phyloP scores from a whole-genome alignment of 1,139 yeast species.

The Zygoascus meyerae region DNA sequence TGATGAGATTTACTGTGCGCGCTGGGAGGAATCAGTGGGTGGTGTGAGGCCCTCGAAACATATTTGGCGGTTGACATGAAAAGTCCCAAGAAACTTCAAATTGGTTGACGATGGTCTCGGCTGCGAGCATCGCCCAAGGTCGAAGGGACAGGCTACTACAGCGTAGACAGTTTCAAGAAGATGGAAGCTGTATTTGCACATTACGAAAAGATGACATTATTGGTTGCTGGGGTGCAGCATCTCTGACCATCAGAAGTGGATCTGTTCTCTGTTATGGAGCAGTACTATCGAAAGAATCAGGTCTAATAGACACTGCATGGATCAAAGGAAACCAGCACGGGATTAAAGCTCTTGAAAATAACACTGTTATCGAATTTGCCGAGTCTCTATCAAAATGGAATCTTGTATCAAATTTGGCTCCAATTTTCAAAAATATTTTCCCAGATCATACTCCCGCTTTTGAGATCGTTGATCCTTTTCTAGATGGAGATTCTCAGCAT shows the following conservation, averaged over 20 bases:
- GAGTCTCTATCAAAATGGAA: slow-evolving; percentile 1
- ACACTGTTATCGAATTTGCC: slow-evolving; percentile 2
- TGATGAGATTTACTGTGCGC: slow-evolving; percentile 11
- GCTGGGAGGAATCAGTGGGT: too few species aligned
- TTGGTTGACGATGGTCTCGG: background rate
- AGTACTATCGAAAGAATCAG: background rate
- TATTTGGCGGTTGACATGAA: too few species aligned
- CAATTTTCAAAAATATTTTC: slow-evolving; percentile 2
- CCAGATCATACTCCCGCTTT: background rate
- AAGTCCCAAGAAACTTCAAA: too few species aligned
- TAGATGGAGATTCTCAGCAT: background rate
- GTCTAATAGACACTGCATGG: slow-evolving; percentile 5
- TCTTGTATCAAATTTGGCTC: background rate
- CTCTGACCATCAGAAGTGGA: slow-evolving; percentile 1
- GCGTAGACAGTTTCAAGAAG: slow-evolving; percentile 1
- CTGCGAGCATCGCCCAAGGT: slow-evolving; percentile 1
- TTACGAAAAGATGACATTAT: background rate
- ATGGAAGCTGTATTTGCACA: slow-evolving; percentile 2
- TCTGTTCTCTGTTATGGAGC: slow-evolving; percentile 3
- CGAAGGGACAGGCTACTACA: slow-evolving; percentile 2
- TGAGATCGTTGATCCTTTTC: slow-evolving; percentile 5
- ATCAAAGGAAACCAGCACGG: slow-evolving; percentile 4
- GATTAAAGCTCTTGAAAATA: slow-evolving; percentile 3
- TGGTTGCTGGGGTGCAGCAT: slow-evolving; percentile 10
- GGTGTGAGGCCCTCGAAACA: too few species aligned